phyloP scores from a whole-genome alignment of 2,329 filamentous ascomycete genomes.

The Aspergillus alliaceus region DNA sequence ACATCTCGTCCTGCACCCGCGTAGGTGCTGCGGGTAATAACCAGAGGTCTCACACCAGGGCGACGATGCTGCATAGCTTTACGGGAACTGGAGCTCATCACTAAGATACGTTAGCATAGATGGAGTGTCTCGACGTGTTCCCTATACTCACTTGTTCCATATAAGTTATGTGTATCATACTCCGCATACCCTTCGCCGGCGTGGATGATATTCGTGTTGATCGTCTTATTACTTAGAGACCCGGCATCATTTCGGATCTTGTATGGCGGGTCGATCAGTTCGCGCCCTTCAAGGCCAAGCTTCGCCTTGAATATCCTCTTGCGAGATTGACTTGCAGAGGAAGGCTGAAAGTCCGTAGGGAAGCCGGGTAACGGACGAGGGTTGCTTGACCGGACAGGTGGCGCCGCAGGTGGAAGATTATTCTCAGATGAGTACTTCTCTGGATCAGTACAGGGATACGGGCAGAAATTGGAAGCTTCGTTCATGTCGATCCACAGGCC shows the following conservation, averaged over 20 bases:
- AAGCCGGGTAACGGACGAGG: conserved; percentile 69
- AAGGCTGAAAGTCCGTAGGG: conserved; percentile 65
- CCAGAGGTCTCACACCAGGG: conserved; percentile 63
- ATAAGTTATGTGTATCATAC: conserved; percentile 77
- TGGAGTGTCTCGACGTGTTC: background rate
- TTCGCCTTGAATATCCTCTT: conserved; percentile 31
- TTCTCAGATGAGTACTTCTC: conserved; percentile 50
- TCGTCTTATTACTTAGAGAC: conserved; percentile 55
- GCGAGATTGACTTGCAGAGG: conserved; percentile 16
- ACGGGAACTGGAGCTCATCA: conserved; percentile 70
- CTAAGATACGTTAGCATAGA: conserved; percentile 17
- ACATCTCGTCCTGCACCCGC: conserved; percentile 65
- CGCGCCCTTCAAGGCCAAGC: conserved; percentile 61
- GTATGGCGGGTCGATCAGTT: conserved; percentile 66
- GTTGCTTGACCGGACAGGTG: conserved; percentile 58
- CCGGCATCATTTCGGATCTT: conserved; percentile 64
- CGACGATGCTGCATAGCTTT: conserved; percentile 66
- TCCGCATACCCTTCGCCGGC: conserved; percentile 62
- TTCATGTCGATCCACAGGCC: conserved; percentile 77
- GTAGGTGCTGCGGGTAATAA: conserved; percentile 76
- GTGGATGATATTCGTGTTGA: conserved; percentile 68
- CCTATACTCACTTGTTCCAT: conserved; percentile 57
- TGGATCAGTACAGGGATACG: conserved; percentile 57
- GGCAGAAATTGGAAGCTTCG: conserved; percentile 55
- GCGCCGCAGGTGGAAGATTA: conserved; percentile 57